Percentiles rank a stretch among this genome's conserved stretches.
phyloP scores from a whole-genome alignment of 108 stramenopile species.

The Cyclotella baltica region DNA sequence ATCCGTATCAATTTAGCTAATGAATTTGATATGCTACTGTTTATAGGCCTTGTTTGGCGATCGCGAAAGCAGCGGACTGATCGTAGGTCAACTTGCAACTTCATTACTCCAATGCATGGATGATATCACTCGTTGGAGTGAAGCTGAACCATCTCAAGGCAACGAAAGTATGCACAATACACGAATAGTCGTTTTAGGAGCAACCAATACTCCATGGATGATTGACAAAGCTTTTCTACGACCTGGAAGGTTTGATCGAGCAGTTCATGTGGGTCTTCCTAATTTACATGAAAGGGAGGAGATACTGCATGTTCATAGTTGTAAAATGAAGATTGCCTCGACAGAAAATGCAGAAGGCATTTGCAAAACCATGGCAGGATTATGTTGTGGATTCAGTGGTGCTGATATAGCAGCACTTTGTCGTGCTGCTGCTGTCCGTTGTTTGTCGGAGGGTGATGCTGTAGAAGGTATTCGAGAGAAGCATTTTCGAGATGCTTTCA shows the following conservation, averaged over 20 bases:
- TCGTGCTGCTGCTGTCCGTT: conserved; percentile 75
- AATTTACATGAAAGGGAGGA: conserved; percentile 59
- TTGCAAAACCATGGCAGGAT: conserved; percentile 59
- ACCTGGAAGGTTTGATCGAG: conserved; percentile 81
- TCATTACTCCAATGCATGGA: conserved; percentile 84
- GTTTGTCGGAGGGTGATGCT: conserved; percentile 46
- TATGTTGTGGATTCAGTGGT: conserved; percentile 80
- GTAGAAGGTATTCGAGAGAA: conserved; percentile 36
- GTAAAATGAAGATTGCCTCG: conserved; percentile 59
- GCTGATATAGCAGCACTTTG: conserved; percentile 88
- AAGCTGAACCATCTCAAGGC: conserved; percentile 26
- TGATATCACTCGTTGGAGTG: conserved; percentile 74
- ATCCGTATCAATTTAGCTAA: not conserved
- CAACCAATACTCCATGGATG: conserved; percentile 88
- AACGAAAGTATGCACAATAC: conserved; percentile 20
- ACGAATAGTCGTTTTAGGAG: conserved; percentile 75
- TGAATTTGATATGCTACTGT: not conserved
- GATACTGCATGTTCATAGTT: conserved; percentile 69
- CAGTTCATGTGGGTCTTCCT: conserved; percentile 81
- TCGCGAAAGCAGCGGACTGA: conserved; percentile 60
- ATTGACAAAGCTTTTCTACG: conserved; percentile 81
- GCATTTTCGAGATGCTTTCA: conserved; percentile 60
- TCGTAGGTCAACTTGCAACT: conserved; percentile 65
- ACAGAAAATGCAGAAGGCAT: conserved; percentile 28
- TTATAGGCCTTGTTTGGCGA: conserved; percentile 76